These are phyloP conservation scores for Coffea eugenioides DNA, from an alignment of 257 asterid genomes.

Conservation along the genomic window DNA sequence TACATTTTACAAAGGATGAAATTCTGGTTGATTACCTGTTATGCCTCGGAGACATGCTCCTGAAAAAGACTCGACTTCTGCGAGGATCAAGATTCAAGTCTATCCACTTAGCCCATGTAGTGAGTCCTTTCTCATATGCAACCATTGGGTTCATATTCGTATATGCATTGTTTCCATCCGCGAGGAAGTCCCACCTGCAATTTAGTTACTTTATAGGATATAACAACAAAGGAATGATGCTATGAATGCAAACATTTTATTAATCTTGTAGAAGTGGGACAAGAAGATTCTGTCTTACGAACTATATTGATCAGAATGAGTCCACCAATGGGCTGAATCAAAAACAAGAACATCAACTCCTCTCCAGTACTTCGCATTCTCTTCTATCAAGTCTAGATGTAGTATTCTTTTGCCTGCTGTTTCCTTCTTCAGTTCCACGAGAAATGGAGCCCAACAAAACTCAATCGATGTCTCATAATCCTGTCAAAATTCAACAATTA, in stretches of 20 bases:
- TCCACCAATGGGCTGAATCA: constrained; percentile 98
- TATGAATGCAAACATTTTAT: too few relatives aligned
- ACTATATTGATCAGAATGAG: constrained; percentile 72
- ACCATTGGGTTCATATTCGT: constrained; percentile 54
- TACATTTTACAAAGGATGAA: not conserved
- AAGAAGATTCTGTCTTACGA: constrained; percentile 44
- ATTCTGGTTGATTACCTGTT: constrained; percentile 42
- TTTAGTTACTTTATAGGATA: not conserved
- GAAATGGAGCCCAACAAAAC: constrained; percentile 87
- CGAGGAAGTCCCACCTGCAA: constrained; percentile 75
- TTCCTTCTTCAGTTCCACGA: constrained; percentile 73
- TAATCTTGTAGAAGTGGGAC: not conserved
- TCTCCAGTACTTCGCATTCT: constrained; percentile 89
- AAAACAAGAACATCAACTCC: constrained; percentile 80
- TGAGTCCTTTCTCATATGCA: constrained; percentile 78
- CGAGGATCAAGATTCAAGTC: constrained; percentile 79
- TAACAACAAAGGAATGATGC: not conserved
- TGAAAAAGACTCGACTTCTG: constrained; percentile 59
- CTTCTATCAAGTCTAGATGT: constrained; percentile 80
- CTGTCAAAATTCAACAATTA: constrained; percentile 25
- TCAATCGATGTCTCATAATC: constrained; percentile 89
- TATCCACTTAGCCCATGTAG: constrained; percentile 84
- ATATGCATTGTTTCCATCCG: constrained; percentile 69
- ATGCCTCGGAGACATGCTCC: constrained; percentile 88
- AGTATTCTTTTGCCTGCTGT: constrained; percentile 54